These are phyloP conservation scores for Quercus parvula DNA, from an alignment of 306 rosid genomes.

Conservation along the genomic window DNA sequence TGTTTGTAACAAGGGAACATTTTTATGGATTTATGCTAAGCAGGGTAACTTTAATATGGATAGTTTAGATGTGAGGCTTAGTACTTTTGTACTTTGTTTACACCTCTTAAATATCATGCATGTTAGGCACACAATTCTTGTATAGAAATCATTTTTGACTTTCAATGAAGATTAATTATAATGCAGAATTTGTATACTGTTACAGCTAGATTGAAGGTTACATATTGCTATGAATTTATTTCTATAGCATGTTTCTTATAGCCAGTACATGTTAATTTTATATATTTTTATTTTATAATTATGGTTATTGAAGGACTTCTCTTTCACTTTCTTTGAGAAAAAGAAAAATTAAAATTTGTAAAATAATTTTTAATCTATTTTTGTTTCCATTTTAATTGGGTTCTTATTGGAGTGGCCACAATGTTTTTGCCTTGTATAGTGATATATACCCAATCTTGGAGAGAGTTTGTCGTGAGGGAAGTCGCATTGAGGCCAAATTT, in stretches of 20 bases:
- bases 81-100: not conserved
- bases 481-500: slow-evolving; percentile 71
- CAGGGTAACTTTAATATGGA: not conserved
- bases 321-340: not conserved
- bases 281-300: not conserved
- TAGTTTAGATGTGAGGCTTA: not conserved
- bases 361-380: not conserved
- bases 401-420: slow-evolving; percentile 12
- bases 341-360: not conserved
- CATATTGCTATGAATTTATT: not conserved
- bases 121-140: not conserved
- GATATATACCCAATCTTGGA: slow-evolving; percentile 65
- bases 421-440: slow-evolving; percentile 36
- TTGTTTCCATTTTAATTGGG: not conserved
- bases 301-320: not conserved
- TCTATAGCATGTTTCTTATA: not conserved
- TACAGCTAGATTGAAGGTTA: not conserved
- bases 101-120: not conserved
- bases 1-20: not conserved
- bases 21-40: not conserved
- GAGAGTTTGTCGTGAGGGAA: slow-evolving; percentile 66
- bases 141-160: not conserved
- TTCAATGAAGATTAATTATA: not conserved
- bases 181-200: not conserved
- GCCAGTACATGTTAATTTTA: not conserved